These are phyloP conservation scores for Saturnispora sekii DNA, from an alignment of 805 yeast genomes.

Conservation along the genomic window DNA sequence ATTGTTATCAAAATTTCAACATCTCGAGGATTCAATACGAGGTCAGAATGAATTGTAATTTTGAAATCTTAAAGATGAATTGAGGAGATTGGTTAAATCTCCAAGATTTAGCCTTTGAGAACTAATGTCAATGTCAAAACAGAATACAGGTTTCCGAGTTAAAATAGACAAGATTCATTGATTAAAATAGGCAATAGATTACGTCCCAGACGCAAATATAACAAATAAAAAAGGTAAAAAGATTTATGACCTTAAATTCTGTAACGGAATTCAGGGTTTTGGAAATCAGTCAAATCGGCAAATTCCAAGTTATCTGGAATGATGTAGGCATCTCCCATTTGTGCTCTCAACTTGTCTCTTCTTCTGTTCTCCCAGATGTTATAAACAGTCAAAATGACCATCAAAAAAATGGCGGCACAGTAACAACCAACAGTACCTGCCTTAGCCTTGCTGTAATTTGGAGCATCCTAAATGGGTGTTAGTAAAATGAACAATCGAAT, in stretches of 20 bases:
- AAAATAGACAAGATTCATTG: too few species aligned
- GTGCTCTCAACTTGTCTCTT: constrained; percentile 23
- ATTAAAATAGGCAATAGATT: too few species aligned
- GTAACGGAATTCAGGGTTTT: constrained; percentile 47
- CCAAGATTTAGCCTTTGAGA: too few species aligned
- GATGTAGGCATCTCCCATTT: constrained; percentile 18
- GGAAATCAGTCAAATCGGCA: constrained; percentile 33
- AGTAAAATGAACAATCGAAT: too few species aligned
- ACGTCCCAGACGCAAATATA: background rate
- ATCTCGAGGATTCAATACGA: too few species aligned
- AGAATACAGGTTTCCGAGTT: too few species aligned
- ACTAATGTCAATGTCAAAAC: too few species aligned
- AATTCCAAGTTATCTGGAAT: constrained; percentile 27
- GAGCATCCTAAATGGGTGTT: constrained; percentile 19
- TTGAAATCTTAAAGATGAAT: too few species aligned
- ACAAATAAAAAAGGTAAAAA: background rate
- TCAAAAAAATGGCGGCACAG: constrained; percentile 31
- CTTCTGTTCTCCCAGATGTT: constrained; percentile 15
- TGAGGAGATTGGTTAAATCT: too few species aligned
- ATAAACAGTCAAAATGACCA: constrained; percentile 31
- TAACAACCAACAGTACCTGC: constrained; percentile 36
- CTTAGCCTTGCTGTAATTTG: constrained; percentile 33
- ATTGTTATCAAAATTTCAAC: too few species aligned
- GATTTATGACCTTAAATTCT: background rate
- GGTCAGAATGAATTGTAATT: too few species aligned